Evolutionary conservation across 192 early-diverging fungal species (phyloP).

Genomic region (Backusella liffmaniae): DNA sequence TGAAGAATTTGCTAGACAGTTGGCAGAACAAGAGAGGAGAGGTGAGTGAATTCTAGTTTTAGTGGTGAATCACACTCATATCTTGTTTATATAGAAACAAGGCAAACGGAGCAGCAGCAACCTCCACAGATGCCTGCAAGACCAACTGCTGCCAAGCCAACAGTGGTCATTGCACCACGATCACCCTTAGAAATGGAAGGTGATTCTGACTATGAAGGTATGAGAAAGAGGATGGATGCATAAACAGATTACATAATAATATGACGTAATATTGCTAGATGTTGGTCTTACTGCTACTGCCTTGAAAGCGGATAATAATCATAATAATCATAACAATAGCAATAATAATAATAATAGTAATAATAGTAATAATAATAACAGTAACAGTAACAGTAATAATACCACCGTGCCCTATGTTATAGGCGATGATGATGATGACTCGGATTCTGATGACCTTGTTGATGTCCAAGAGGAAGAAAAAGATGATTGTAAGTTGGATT

Average conservation of each 20-base stretch:
- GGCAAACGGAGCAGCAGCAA: background rate
- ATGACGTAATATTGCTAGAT: background rate
- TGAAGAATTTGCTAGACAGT: constrained; percentile 51
- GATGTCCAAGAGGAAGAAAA: constrained; percentile 21
- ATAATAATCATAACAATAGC: too few relatives aligned
- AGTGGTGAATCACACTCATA: too few relatives aligned
- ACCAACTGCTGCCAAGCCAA: background rate
- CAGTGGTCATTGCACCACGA: constrained; percentile 11
- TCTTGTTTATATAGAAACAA: background rate
- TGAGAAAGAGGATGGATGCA: background rate
- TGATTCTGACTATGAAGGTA: constrained; percentile 13
- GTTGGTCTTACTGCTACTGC: background rate
- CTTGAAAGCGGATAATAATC: background rate
- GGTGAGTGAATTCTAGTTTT: background rate
- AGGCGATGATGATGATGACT: constrained; percentile 27
- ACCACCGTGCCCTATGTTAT: constrained; percentile 19
- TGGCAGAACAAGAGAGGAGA: constrained; percentile 36
- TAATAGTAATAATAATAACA: too few relatives aligned
- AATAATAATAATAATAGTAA: too few relatives aligned
- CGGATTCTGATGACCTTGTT: constrained; percentile 27
- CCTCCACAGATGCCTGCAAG: background rate
- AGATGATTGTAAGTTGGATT: background rate
- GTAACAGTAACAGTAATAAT: background rate
- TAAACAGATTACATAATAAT: background rate
- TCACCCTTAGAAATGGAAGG: constrained; percentile 15